Evolutionary conservation across 2,329 filamentous ascomycete genomes (phyloP).

Genomic region (Sclerotinia spermophila): DNA sequence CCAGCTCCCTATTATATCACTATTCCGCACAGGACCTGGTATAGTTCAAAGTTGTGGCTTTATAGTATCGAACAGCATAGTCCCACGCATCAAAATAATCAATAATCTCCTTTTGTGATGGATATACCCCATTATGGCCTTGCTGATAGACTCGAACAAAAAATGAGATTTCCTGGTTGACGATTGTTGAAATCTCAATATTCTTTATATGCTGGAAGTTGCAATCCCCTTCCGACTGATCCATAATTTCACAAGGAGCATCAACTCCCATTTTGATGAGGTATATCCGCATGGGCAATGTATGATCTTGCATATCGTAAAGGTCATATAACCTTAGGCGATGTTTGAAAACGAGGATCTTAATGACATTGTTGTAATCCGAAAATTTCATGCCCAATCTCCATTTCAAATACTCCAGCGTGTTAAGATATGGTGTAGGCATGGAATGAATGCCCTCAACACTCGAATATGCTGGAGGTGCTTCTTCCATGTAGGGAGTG

Average conservation of each 20-base stretch:
- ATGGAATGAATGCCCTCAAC: background rate
- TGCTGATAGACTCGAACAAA: background rate
- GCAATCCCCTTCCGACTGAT: background rate
- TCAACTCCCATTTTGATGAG: background rate
- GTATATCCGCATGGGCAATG: background rate
- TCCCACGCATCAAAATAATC: background rate
- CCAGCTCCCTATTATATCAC: background rate
- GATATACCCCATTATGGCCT: background rate
- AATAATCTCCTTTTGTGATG: background rate
- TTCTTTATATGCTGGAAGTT: background rate
- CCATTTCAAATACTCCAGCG: background rate
- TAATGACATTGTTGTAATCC: background rate
- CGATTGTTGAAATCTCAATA: background rate
- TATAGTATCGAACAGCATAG: background rate
- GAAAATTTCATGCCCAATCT: background rate
- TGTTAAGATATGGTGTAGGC: background rate
- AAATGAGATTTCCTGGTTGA: background rate
- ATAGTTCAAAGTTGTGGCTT: background rate
- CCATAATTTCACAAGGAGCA: background rate
- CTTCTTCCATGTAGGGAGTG: background rate
- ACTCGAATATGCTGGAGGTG: background rate
- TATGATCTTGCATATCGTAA: background rate
- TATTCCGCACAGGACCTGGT: background rate
- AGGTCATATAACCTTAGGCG: constrained; percentile 1
- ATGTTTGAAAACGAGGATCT: background rate